Percentiles rank a stretch among this genome's conserved stretches.
Conservation (phyloP, 108 stramenopile genomes). For the Chaetoceros muelleri region DNA sequence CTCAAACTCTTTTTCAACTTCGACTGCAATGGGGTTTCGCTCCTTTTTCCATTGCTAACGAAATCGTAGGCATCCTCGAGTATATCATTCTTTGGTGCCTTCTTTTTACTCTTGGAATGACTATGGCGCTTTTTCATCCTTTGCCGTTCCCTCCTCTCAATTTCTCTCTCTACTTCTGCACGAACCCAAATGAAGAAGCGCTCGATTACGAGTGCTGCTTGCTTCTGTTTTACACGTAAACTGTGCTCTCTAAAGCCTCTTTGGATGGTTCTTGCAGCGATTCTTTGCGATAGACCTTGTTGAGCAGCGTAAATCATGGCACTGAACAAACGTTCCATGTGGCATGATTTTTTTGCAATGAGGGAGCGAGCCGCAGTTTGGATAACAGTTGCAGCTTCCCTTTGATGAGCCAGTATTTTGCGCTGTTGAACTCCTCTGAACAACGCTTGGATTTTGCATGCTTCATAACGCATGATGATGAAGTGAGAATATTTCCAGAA, state of each 20-base stretch:
- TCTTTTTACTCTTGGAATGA: constrained; percentile 18
- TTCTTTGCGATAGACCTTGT: constrained; percentile 37
- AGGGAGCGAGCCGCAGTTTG: constrained; percentile 48
- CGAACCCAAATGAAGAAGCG: constrained; percentile 60
- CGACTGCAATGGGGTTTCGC: not conserved
- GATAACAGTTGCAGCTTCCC: constrained; percentile 59
- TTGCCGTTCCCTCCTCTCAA: constrained; percentile 25
- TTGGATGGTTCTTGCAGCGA: constrained; percentile 48
- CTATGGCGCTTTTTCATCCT: constrained; percentile 31
- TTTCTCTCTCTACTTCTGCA: constrained; percentile 51
- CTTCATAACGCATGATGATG: constrained; percentile 47
- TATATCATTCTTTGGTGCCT: constrained; percentile 28
- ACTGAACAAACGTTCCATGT: constrained; percentile 24
- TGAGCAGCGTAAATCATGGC: constrained; percentile 10
- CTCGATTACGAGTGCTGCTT: constrained; percentile 52
- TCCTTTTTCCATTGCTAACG: not conserved
- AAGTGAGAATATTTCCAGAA: constrained; percentile 58
- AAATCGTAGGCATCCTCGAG: constrained; percentile 27
- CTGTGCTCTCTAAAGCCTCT: constrained; percentile 9
- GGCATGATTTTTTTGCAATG: constrained; percentile 28
- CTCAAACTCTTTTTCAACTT: not conserved
- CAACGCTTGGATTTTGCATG: constrained; percentile 55
- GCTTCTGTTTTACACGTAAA: constrained; percentile 29
- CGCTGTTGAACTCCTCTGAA: constrained; percentile 46
- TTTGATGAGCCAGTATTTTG: constrained; percentile 23